Percentiles rank a stretch among this genome's conserved stretches.
These are phyloP conservation scores for Colletotrichum sidae DNA, from an alignment of 2,329 filamentous ascomycete species.

Conservation along the genomic window DNA sequence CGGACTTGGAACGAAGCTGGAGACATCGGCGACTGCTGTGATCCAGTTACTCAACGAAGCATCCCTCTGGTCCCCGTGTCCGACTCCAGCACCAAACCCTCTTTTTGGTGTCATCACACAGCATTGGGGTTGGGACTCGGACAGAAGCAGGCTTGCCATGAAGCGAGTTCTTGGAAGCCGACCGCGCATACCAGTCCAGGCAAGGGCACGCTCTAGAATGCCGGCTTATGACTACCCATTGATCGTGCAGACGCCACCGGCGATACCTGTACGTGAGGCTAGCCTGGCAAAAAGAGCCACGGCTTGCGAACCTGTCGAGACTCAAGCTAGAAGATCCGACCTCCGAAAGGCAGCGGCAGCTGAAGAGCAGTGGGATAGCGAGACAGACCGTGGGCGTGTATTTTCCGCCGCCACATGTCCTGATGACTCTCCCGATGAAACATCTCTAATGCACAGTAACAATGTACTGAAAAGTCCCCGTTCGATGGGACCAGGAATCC, in stretches of 20 bases:
- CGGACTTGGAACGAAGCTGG: conserved; percentile 59
- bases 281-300: conserved; percentile 27
- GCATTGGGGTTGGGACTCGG: conserved; percentile 65
- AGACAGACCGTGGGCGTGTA: conserved; percentile 3
- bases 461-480: conserved; percentile 25
- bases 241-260: conserved; percentile 8
- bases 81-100: conserved; percentile 49
- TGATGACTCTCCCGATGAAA: conserved; percentile 5
- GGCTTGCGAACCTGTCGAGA: conserved; percentile 9
- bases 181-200: conserved; percentile 21
- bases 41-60: conserved; percentile 60
- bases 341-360: conserved; percentile 10
- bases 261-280: conserved; percentile 28
- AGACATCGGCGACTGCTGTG: conserved; percentile 63
- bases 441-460: background rate
- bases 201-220: background rate
- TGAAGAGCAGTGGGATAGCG: conserved; percentile 12
- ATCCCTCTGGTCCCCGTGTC: conserved; percentile 65
- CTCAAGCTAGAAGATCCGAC: conserved; percentile 15
- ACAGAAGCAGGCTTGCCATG: conserved; percentile 57
- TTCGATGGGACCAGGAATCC: conserved; percentile 24
- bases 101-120: conserved; percentile 57
- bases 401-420: conserved; percentile 33
- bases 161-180: conserved; percentile 44
- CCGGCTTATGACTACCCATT: background rate